phyloP scores from a whole-genome alignment of 2,329 filamentous ascomycete genomes.

The Trichoderma gracile region DNA sequence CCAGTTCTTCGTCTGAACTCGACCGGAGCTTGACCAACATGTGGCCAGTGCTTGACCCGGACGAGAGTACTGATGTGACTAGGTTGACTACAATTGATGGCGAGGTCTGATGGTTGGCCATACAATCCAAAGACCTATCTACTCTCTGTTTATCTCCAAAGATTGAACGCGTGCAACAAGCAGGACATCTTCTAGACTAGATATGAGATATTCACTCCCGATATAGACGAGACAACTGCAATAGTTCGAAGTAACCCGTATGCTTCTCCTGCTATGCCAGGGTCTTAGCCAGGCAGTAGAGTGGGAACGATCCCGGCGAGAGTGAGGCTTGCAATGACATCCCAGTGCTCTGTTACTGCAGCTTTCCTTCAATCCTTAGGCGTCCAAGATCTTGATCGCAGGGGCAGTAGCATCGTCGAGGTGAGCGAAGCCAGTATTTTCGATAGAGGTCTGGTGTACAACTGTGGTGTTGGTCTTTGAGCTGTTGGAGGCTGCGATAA shows the following conservation, averaged over 20 bases:
- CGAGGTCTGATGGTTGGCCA: too few species aligned
- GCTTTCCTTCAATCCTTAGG: conserved; percentile 14
- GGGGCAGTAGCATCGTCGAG: neutral
- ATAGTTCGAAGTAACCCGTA: neutral
- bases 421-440: conserved; percentile 2
- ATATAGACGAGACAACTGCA: neutral
- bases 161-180: too few species aligned
- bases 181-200: too few species aligned
- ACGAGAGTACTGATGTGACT: too few species aligned
- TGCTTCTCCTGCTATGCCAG: neutral
- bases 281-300: neutral
- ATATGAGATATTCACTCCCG: too few species aligned
- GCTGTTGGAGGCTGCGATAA: neutral
- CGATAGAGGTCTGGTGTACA: neutral
- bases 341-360: conserved; percentile 20
- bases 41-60: conserved; percentile 7
- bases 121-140: too few species aligned
- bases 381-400: conserved; percentile 7
- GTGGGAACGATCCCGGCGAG: conserved; percentile 11
- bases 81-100: too few species aligned
- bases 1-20: neutral
- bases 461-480: neutral
- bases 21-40: neutral
- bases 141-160: too few species aligned
- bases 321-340: conserved; percentile 14